phyloP scores from a whole-genome alignment of 2,329 filamentous ascomycete genomes.

The Aschersonia sp. region DNA sequence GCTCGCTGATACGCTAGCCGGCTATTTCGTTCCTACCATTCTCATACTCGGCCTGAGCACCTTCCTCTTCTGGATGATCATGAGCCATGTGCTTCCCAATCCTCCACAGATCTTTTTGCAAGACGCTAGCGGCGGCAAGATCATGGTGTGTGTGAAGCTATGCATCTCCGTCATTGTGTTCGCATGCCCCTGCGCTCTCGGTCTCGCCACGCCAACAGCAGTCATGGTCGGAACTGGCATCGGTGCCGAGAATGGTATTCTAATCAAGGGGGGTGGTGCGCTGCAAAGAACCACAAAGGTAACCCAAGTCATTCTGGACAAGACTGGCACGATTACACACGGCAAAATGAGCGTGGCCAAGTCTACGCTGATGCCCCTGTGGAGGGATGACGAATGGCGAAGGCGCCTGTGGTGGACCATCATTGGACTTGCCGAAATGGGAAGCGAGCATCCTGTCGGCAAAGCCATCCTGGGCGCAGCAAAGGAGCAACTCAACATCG shows the following conservation, averaged over 20 bases:
- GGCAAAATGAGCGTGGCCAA: constrained; percentile 90
- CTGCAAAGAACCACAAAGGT: constrained; percentile 84
- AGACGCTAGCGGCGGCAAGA: constrained; percentile 68
- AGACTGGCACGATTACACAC: constrained; percentile 87
- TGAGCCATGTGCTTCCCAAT: constrained; percentile 70
- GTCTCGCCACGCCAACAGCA: constrained; percentile 86
- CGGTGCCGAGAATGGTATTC: constrained; percentile 85
- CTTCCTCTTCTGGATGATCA: constrained; percentile 85
- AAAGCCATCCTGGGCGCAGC: constrained; percentile 68
- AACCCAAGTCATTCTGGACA: constrained; percentile 83
- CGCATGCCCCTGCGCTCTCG: constrained; percentile 93
- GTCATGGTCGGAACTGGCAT: constrained; percentile 99
- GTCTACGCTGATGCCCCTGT: constrained; percentile 49
- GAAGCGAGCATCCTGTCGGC: constrained; percentile 92
- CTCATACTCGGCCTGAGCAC: constrained; percentile 72
- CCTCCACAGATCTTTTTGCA: constrained; percentile 83
- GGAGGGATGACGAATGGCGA: constrained; percentile 55
- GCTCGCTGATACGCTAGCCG: constrained; percentile 78
- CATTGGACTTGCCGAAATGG: constrained; percentile 87
- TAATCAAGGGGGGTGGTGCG: constrained; percentile 93
- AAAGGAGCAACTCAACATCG: constrained; percentile 60
- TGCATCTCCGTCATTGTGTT: constrained; percentile 99
- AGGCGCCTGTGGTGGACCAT: constrained; percentile 87
- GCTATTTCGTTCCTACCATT: constrained; percentile 87
- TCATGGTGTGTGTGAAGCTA: constrained; percentile 94